phyloP scores from a whole-genome alignment of 495 filamentous ascomycete species.

The Annulohypoxylon bovei region DNA sequence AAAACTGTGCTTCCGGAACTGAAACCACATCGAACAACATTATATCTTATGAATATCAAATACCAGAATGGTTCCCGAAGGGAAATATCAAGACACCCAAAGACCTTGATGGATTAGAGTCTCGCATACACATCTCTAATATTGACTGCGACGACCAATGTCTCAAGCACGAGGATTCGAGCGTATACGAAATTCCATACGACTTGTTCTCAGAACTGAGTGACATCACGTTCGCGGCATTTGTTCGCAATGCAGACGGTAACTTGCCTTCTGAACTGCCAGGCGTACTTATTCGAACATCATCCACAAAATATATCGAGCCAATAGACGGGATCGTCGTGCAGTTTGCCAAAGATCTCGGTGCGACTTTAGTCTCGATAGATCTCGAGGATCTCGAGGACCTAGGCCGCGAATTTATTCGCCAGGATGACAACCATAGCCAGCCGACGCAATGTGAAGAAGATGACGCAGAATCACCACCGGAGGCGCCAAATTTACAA shows the following conservation, averaged over 20 bases:
- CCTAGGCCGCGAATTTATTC: background rate
- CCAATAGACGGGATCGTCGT: background rate
- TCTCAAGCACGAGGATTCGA: background rate
- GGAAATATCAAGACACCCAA: background rate
- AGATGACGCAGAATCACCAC: background rate
- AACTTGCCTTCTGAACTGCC: background rate
- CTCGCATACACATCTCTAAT: background rate
- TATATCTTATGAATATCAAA: background rate
- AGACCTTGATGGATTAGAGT: background rate
- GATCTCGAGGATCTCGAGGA: background rate
- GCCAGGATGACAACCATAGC: background rate
- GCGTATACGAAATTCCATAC: background rate
- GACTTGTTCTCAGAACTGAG: background rate
- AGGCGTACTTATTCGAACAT: background rate
- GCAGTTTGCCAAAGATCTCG: background rate
- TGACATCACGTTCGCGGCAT: background rate
- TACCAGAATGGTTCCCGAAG: background rate
- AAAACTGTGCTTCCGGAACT: background rate
- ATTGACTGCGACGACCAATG: background rate
- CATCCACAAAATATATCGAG: background rate
- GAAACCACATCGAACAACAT: background rate
- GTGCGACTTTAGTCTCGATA: background rate
- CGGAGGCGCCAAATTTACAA: too few species aligned
- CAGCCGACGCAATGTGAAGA: background rate
- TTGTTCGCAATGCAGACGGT: background rate